A percentile compares a stretch with the other conserved stretches of the same genome.
phyloP scores from a whole-genome alignment of 805 yeast genomes.

The Pichia californica region DNA sequence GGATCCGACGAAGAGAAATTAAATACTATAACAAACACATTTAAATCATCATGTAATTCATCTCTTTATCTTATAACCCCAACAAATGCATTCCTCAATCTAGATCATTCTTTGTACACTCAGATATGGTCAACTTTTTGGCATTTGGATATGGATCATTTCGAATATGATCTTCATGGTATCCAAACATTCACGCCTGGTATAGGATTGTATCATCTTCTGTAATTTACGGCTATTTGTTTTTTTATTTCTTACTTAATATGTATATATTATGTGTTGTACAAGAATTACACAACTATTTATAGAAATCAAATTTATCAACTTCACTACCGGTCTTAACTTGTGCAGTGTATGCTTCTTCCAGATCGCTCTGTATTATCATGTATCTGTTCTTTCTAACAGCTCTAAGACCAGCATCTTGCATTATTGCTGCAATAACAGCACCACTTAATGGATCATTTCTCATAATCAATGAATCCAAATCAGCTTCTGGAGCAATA shows the following conservation, averaged over 20 bases:
- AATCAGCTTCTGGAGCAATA: slow-evolving; percentile 93
- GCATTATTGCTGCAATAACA: slow-evolving; percentile 98
- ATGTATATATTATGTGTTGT: no score
- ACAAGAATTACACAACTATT: slow-evolving; percentile 46
- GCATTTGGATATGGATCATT: slow-evolving; percentile 72
- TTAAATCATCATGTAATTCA: no score
- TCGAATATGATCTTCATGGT: slow-evolving; percentile 42
- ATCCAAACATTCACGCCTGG: slow-evolving; percentile 52
- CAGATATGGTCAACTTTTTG: slow-evolving; percentile 31
- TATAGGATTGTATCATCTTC: slow-evolving; percentile 42
- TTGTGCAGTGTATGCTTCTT: slow-evolving; percentile 95
- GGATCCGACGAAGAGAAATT: slow-evolving; percentile 27
- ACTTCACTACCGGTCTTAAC: slow-evolving; percentile 93
- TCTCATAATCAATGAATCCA: slow-evolving; percentile 89
- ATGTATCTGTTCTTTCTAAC: slow-evolving; percentile 97
- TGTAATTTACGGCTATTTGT: no score
- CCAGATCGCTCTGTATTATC: slow-evolving; percentile 91
- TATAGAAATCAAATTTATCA: slow-evolving; percentile 96
- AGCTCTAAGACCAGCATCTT: slow-evolving; percentile 98
- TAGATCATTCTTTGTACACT: neutral
- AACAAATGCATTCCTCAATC: slow-evolving; percentile 19
- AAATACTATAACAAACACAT: no score
- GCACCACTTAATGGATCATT: slow-evolving; percentile 98
- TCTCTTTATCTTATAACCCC: slow-evolving; percentile 28
- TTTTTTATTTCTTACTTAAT: no score